phyloP scores from a whole-genome alignment of 2,329 filamentous ascomycete genomes.

The Fusarium acutatum region DNA sequence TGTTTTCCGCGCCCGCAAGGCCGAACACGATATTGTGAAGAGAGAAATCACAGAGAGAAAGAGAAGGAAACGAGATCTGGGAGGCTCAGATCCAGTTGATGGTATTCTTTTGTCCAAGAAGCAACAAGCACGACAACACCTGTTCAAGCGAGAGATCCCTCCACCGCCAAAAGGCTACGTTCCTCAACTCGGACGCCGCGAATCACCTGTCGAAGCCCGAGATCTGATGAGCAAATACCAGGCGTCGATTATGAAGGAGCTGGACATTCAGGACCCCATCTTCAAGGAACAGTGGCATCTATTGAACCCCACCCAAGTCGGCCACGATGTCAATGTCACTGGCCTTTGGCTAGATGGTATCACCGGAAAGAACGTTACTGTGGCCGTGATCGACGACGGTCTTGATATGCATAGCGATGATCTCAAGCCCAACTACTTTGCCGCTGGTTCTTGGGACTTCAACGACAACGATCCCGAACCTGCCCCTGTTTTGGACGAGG shows the following conservation, averaged over 20 bases:
- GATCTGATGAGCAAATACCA: constrained; percentile 64
- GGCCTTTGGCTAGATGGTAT: constrained; percentile 90
- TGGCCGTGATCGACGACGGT: constrained; percentile 95
- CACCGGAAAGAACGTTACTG: constrained; percentile 87
- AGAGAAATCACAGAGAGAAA: constrained; percentile 61
- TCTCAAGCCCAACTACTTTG: constrained; percentile 92
- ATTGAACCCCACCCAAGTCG: constrained; percentile 80
- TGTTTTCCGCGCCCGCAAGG: constrained; percentile 79
- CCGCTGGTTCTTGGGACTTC: constrained; percentile 92
- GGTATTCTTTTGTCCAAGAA: constrained; percentile 82
- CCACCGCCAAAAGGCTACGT: constrained; percentile 45
- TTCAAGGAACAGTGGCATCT: constrained; percentile 97
- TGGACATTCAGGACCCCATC: constrained; percentile 89
- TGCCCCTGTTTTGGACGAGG: constrained; percentile 82
- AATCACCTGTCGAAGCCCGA: constrained; percentile 15
- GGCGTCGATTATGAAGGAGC: constrained; percentile 65
- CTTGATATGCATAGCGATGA: constrained; percentile 96
- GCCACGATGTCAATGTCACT: constrained; percentile 97
- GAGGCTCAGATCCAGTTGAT: constrained; percentile 70
- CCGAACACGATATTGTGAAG: constrained; percentile 66
- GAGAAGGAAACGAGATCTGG: constrained; percentile 68
- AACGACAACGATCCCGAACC: constrained; percentile 86
- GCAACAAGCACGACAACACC: constrained; percentile 61
- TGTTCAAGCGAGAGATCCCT: constrained; percentile 62
- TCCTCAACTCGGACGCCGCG: constrained; percentile 9